Evolutionary conservation across 352 stramenopile genomes (phyloP), one percentile per base, ranked within the genome.

Genomic region (Pythium aphanidermatum): DNA sequence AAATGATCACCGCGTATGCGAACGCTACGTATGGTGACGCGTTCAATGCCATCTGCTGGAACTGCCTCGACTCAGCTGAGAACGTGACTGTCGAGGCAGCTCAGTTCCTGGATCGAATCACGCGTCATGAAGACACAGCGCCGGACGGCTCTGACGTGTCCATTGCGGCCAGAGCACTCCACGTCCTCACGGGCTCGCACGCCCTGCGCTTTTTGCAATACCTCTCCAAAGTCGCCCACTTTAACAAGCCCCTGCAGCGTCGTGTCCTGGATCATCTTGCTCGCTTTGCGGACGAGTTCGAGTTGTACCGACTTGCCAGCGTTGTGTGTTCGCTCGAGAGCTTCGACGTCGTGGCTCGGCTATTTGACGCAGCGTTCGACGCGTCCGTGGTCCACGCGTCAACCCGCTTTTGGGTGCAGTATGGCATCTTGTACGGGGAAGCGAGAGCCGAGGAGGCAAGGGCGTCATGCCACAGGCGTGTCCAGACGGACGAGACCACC

Each of bases 191-290:
- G 0, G 79, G 74, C 2, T 63, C 58, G 0, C 65, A 81, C 33
- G 60, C 70, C 10, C 56, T 87, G 28, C 53, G 58, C 1, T 84
- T 88, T 26, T 53, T 91, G 5, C 72, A 88, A 51, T 91, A 88
- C 34, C 38, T 87, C 12, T 58, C 68, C 29, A 83, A 86, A 60
- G 68, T 70, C 23, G 61, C 68, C 14, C 76, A 82, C 30, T 82
- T 85, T 40, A 86, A 76, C 46, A 65, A 63, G 39, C 39, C 65
- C 5, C 58, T 82, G 5, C 76, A 83, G 52, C 63, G 53, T 13
- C 65, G 56, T 12, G 60, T 83, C 12, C 63, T 81, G 2, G 30
- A 46, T 11, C 70, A 75, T 3, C 33, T 91, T 17, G 53, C 49
- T 13, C 65, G 70, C 1, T 68, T 82, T 42, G 68, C 70, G 1